phyloP scores from a whole-genome alignment of 306 rosid genomes.

The Echinosophora koreensis region DNA sequence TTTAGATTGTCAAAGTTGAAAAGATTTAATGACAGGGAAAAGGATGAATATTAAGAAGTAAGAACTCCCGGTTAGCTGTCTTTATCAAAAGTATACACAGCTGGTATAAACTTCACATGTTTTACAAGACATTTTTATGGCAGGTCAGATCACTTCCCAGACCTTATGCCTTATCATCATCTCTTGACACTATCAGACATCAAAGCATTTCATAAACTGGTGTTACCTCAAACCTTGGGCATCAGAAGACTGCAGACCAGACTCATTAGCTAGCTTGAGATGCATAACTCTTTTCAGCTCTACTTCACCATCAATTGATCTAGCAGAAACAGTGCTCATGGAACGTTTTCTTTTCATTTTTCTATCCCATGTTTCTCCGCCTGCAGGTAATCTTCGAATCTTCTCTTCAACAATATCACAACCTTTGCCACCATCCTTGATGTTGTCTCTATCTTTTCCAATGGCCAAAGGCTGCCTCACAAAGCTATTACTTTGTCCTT shows the following conservation, averaged over 20 bases:
- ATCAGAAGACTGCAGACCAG: conserved; percentile 61
- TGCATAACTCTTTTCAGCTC: conserved; percentile 68
- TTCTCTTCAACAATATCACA: conserved; percentile 80
- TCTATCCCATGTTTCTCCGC: conserved; percentile 79
- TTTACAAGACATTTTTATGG: conserved; percentile 29
- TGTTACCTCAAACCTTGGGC: conserved; percentile 74
- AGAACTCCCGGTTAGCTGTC: not conserved
- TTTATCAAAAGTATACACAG: not conserved
- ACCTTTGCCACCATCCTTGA: conserved; percentile 66
- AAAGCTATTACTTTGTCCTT: conserved; percentile 63
- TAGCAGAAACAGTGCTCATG: conserved; percentile 59
- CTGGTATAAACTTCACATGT: not conserved
- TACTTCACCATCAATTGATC: conserved; percentile 74
- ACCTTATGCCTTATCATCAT: not conserved
- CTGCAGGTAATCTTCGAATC: conserved; percentile 73
- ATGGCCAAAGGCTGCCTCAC: conserved; percentile 62
- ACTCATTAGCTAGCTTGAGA: conserved; percentile 70
- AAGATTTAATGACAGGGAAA: not conserved
- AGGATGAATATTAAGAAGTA: not conserved
- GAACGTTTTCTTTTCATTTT: conserved; percentile 85
- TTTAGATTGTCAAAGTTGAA: not conserved
- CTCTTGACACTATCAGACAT: conserved; percentile 32
- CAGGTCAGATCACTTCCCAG: not conserved
- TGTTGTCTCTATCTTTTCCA: conserved; percentile 72
- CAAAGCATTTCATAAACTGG: conserved; percentile 39